Conservation (phyloP, 2,329 filamentous ascomycete species). For the Xylariaceae sp. region DNA sequence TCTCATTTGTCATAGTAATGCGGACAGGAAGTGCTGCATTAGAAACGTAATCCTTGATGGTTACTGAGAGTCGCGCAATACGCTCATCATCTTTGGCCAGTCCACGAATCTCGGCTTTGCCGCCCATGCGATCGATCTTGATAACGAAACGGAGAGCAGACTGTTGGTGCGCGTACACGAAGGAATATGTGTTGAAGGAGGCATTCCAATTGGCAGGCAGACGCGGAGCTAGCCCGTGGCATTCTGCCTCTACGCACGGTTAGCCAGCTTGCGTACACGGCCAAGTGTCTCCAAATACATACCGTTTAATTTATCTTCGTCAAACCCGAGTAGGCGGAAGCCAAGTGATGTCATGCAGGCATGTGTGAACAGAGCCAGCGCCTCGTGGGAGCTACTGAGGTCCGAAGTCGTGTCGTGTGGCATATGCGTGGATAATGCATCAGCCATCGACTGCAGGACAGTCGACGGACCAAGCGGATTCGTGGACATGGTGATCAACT, state of each 20-base stretch:
- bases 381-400: slow-evolving; percentile 77
- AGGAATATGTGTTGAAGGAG: slow-evolving; percentile 73
- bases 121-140: slow-evolving; percentile 81
- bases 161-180: slow-evolving; percentile 86
- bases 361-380: slow-evolving; percentile 82
- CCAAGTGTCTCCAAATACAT: neutral
- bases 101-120: slow-evolving; percentile 83
- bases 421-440: slow-evolving; percentile 63
- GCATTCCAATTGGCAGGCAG: slow-evolving; percentile 84
- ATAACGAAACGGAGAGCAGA: slow-evolving; percentile 85
- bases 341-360: slow-evolving; percentile 81
- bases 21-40: slow-evolving; percentile 61
- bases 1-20: slow-evolving; percentile 55
- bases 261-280: neutral
- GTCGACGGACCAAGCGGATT: slow-evolving; percentile 52
- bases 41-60: slow-evolving; percentile 76
- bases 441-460: slow-evolving; percentile 63
- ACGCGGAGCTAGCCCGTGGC: slow-evolving; percentile 63
- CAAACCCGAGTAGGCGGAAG: slow-evolving; percentile 83
- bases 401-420: slow-evolving; percentile 63
- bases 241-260: slow-evolving; percentile 57
- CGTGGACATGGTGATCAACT: slow-evolving; percentile 32
- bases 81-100: slow-evolving; percentile 81
- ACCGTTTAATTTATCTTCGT: slow-evolving; percentile 81
- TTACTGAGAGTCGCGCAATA: slow-evolving; percentile 78